Base-by-base conservation (phyloP, 1,284 basidiomycete genomes). In the Singerocomus inundabilis region DNA sequence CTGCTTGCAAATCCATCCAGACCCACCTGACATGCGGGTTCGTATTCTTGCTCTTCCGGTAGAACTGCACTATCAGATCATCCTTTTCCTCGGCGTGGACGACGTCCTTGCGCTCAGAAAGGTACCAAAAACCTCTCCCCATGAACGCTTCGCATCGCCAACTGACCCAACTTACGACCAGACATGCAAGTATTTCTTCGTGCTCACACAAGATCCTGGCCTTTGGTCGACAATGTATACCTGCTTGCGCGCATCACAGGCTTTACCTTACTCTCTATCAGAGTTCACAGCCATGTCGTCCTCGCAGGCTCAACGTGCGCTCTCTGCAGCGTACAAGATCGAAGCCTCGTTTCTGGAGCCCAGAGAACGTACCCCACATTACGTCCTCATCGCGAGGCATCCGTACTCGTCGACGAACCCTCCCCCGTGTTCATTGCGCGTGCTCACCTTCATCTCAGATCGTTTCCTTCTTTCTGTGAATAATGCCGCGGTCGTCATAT, bases 401-500 rank as follows among this genome's bases (percentile, higher is more conserved):
- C 42, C 46, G 5, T 12, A 16, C 12, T 28, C 37, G 26, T 39
- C 48, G 25, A 13, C 34, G 26, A 44, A 16, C 25, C 2, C 44
- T 7, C 26, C 50, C 7, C 25, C 44, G 11, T 44, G 24, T 47
- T 47, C 55, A 15, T 48, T 38, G 57, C 46, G 41, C 33, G 38
- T 49, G 26, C 48, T 63, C 29, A 18, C 49, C 1, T 64, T 67
- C n/a, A 36, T 63, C 11, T 51, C 53, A 6, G 59, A 64, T 35
- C 53, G 57, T 4, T 60, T 67, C 35, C 29, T 66, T 3, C 52
- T 67, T 24, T 60, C 54, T 10, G 61, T 47, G 38, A 46, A 54
- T 31, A 44, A 29, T 2, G 39, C 31, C 11, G 21, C 40, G 2
- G 40, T 53, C 26, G 31, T 52, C 21, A 52, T 63, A n/a, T 67